A percentile compares a stretch with the other conserved stretches of the same genome.
Evolutionary conservation across 1,139 yeast genomes (phyloP).

Genomic region (Blastobotrys capitulatus): DNA sequence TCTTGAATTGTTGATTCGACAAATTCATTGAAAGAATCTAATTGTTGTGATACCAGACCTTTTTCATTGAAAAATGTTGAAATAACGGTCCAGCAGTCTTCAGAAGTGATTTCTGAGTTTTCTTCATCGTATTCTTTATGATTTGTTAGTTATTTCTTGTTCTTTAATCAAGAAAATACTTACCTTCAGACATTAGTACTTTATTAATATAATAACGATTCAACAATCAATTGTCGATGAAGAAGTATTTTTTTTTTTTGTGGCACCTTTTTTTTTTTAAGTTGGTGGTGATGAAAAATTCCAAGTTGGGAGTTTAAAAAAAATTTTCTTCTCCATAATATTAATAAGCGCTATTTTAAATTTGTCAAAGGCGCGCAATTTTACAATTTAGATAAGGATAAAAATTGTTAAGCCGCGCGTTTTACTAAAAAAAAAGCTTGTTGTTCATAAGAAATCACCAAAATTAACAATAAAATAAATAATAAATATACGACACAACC

Average conservation of each 20-base stretch:
- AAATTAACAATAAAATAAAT: too few relatives aligned
- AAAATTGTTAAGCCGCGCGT: too few relatives aligned
- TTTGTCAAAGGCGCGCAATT: too few relatives aligned
- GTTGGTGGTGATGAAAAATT: neutral
- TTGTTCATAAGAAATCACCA: too few relatives aligned
- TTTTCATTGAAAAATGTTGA: slow-evolving; percentile 93
- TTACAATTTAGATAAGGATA: too few relatives aligned
- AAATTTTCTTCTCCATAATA: too few relatives aligned
- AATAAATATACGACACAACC: too few relatives aligned
- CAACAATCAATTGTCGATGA: neutral
- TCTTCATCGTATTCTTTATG: slow-evolving; percentile 35
- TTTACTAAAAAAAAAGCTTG: too few relatives aligned
- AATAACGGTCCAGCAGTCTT: slow-evolving; percentile 98
- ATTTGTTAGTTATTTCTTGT: neutral
- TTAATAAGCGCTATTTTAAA: too few relatives aligned
- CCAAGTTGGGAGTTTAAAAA: neutral
- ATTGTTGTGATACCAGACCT: slow-evolving; percentile 95
- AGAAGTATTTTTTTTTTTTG: too few relatives aligned
- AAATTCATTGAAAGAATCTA: slow-evolving; percentile 97
- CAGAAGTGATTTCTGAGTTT: slow-evolving; percentile 70
- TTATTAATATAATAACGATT: neutral
- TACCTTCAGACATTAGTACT: slow-evolving; percentile 13
- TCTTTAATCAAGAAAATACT: too few relatives aligned
- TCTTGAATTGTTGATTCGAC: slow-evolving; percentile 96
- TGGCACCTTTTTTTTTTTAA: too few relatives aligned